A percentile compares a stretch with the other conserved stretches of the same genome.
Conservation (phyloP, 2,329 filamentous ascomycete species). For the Pseudogymnoascus sp. region DNA sequence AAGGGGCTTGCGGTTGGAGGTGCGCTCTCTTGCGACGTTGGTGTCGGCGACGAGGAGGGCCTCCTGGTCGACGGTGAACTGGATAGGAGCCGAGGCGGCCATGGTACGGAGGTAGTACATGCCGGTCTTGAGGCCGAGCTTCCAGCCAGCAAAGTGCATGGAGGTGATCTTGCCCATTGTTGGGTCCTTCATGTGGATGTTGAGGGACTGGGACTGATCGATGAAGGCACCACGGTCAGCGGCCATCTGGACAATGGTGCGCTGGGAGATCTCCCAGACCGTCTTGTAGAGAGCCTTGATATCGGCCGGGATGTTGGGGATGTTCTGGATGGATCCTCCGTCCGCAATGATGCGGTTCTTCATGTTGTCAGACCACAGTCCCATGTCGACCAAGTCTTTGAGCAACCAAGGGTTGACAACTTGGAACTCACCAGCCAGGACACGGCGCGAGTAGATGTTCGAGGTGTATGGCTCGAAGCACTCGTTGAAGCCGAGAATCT, state of each 20-base stretch:
- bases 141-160: conserved; percentile 99
- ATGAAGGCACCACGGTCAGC: conserved; percentile 98
- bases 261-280: conserved; percentile 98
- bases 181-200: conserved; percentile 98
- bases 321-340: conserved; percentile 90
- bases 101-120: conserved; percentile 99
- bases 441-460: conserved; percentile 98
- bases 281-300: conserved; percentile 99
- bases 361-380: conserved; percentile 98
- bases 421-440: conserved; percentile 97
- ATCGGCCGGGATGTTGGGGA: conserved; percentile 91
- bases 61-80: conserved; percentile 98
- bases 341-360: conserved; percentile 99
- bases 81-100: conserved; percentile 92
- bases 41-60: conserved; percentile 81
- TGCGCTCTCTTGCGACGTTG: conserved; percentile 57
- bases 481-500: conserved; percentile 98
- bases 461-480: conserved; percentile 99
- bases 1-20: conserved; percentile 61
- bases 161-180: conserved; percentile 99
- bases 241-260: conserved; percentile 92
- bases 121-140: conserved; percentile 97
- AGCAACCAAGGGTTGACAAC: conserved; percentile 98
- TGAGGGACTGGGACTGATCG: conserved; percentile 96
- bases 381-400: conserved; percentile 96